Evolutionary conservation across 1,139 yeast species (phyloP).

Genomic region (Kurtzmaniella quercitrusa): DNA sequence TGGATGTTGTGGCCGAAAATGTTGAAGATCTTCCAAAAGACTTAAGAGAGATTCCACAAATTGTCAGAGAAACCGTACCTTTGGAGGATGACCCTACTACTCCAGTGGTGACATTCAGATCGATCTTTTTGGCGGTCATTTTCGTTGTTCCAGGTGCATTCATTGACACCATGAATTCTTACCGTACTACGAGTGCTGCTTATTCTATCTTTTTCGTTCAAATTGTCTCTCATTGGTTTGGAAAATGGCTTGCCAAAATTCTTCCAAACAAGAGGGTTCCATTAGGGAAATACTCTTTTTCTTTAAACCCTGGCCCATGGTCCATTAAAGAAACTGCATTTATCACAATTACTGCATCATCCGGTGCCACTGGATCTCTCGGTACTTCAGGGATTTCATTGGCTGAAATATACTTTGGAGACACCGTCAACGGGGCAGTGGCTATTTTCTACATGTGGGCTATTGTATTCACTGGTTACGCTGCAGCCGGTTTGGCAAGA

Average conservation of each 20-base stretch:
- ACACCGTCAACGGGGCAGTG: conserved; percentile 23
- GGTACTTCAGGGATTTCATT: conserved; percentile 39
- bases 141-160: conserved; percentile 47
- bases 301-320: conserved; percentile 46
- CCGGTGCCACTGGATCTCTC: conserved; percentile 44
- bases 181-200: conserved; percentile 43
- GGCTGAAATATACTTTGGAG: conserved; percentile 36
- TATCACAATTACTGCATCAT: conserved; percentile 41
- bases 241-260: conserved; percentile 32
- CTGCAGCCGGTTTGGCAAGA: conserved; percentile 43
- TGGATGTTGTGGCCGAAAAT: background rate
- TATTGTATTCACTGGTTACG: conserved; percentile 44
- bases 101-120: conserved; percentile 39
- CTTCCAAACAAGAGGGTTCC: conserved; percentile 25
- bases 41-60: conserved; percentile 21
- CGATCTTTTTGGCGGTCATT: conserved; percentile 31
- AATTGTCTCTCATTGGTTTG: conserved; percentile 40
- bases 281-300: conserved; percentile 15
- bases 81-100: conserved; percentile 30
- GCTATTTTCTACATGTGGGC: conserved; percentile 42
- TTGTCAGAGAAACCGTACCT: conserved; percentile 31
- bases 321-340: conserved; percentile 41
- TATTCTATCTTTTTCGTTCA: conserved; percentile 45
- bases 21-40: conserved; percentile 13
- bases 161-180: conserved; percentile 44